These are phyloP conservation scores for Calonectria naviculata DNA, from an alignment of 2,329 filamentous ascomycete species.

Conservation along the genomic window DNA sequence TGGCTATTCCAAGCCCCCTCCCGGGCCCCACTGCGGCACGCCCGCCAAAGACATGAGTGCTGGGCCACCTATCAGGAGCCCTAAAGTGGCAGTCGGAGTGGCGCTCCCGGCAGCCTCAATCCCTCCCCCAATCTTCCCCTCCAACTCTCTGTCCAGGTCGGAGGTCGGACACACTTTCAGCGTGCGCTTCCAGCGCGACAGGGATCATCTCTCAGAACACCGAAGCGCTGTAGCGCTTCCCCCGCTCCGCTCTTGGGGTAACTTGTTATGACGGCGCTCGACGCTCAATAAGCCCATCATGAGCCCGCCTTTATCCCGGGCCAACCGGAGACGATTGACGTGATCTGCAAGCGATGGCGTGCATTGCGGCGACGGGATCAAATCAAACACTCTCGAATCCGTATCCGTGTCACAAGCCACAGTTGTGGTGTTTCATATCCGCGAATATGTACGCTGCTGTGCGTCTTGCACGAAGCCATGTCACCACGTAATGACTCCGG, in stretches of 20 bases:
- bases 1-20: conserved; percentile 12
- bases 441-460: conserved; percentile 13
- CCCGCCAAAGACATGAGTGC: conserved; percentile 13
- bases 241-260: neutral
- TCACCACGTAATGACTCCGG: conserved; percentile 18
- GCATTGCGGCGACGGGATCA: conserved; percentile 19
- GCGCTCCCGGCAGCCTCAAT: neutral
- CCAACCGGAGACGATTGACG: conserved; percentile 13
- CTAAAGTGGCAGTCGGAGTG: conserved; percentile 28
- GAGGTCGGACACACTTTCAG: neutral
- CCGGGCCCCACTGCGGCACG: conserved; percentile 20
- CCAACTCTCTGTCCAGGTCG: neutral
- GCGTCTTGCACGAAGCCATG: conserved; percentile 9
- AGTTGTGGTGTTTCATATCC: conserved; percentile 5
- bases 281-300: neutral
- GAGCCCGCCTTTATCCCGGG: neutral
- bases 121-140: neutral
- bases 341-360: conserved; percentile 22
- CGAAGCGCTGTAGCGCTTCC: conserved; percentile 1
- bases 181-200: conserved; percentile 14
- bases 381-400: neutral
- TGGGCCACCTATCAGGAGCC: conserved; percentile 33
- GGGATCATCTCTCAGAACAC: conserved; percentile 2
- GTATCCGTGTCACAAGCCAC: neutral
- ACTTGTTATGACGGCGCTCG: neutral